A percentile compares a stretch with the other conserved stretches of the same genome.
Conservation (phyloP, 2,329 filamentous ascomycete genomes). For the Fusarium sp. region DNA sequence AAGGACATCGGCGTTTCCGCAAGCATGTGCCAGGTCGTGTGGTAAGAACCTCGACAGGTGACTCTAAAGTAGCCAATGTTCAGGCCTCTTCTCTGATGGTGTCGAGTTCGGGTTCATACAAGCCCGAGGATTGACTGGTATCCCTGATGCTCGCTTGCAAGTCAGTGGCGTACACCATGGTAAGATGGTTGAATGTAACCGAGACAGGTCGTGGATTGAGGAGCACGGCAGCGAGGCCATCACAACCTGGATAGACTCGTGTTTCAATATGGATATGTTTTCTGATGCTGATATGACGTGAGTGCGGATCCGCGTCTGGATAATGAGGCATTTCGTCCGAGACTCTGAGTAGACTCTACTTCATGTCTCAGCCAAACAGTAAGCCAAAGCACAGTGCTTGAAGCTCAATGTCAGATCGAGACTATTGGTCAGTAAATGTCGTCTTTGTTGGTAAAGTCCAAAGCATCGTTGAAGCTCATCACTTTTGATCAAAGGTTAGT, state of each 20-base stretch:
- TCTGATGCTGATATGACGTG: not conserved
- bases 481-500: not conserved
- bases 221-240: slow-evolving; percentile 4
- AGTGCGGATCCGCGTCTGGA: not conserved
- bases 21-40: slow-evolving; percentile 15
- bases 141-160: not conserved
- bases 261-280: slow-evolving; percentile 10
- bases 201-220: slow-evolving; percentile 21
- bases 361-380: not conserved
- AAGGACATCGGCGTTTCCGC: slow-evolving; percentile 15
- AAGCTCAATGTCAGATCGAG: no score
- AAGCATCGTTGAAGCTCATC: not conserved
- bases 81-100: slow-evolving; percentile 8
- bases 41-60: slow-evolving; percentile 11
- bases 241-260: not conserved
- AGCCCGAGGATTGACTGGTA: not conserved
- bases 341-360: not conserved
- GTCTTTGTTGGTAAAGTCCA: no score
- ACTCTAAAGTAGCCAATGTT: slow-evolving; percentile 7
- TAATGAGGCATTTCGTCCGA: slow-evolving; percentile 2
- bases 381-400: not conserved
- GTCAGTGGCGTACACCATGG: slow-evolving; percentile 12
- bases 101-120: not conserved
- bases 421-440: not conserved
- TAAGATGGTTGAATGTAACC: slow-evolving; percentile 20